Evolutionary conservation across 208 protist species (phyloP), one percentile per base, ranked within the genome.

Genomic region (Crithidia bombi): DNA sequence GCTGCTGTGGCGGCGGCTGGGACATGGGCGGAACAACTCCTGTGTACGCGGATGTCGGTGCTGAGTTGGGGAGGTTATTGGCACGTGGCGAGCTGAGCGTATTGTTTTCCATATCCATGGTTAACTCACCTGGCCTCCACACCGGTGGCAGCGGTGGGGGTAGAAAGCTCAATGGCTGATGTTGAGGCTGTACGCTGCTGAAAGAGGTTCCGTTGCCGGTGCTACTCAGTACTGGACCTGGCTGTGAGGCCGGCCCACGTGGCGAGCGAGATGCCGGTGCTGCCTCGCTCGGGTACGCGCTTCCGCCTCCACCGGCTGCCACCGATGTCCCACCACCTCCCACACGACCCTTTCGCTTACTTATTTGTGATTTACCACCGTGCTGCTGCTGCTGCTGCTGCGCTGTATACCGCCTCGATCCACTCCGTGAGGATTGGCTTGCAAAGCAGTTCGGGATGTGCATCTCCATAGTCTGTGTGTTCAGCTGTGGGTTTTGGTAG

Each of bases 381-480:
- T 61, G 58, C 28, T 52, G 50, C 19, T 43, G 52, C 30, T 55
- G 41, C 32, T 55, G 23, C 56, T 65, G 6, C 15, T 10, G n/a
- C n/a, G n/a, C n/a, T n/a, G n/a, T 2, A n/a, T 65, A 65, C 9
- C 43, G 43, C 5, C 3, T 32, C 0, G 39, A 35, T 9, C 7
- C 46, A 17, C 46, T 26, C 23, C 33, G 23, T 3, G 44, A 32
- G 36, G 69, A 32, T 26, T 75, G 69, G 39, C 46, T 75, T 21
- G 65, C 50, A 49, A 77, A 77, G 10, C 17, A 11, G 5, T 30
- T 26, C 49, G 71, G 64, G 28, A 77, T n/a, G 19, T 50, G 38
- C 63, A 77, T 71, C 33, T 77, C 64, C 30, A 77, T 62, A 33
- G 71, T 77, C 43, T 77, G 71, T 30, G 71, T 77, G 71, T 61